phyloP scores from a whole-genome alignment of 768 basidiomycete species.

The Psilocybe cubensis region DNA sequence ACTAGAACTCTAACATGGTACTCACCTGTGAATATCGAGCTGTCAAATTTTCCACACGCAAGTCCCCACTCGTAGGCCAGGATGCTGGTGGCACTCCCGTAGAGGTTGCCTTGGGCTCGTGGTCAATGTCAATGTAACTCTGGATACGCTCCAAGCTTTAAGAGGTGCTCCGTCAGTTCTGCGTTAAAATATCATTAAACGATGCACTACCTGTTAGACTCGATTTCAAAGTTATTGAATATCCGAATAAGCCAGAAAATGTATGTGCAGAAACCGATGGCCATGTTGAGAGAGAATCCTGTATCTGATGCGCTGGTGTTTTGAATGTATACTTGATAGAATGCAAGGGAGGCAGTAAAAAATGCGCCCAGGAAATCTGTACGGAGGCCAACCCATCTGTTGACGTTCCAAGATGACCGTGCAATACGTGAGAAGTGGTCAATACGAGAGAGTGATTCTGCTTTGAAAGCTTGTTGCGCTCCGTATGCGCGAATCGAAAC shows the following conservation, averaged over 20 bases:
- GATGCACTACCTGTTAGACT: conserved; percentile 27
- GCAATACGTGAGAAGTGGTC: conserved; percentile 53
- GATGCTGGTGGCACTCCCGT: conserved; percentile 54
- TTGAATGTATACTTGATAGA: conserved; percentile 51
- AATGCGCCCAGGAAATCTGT: conserved; percentile 58
- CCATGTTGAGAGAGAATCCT: conserved; percentile 62
- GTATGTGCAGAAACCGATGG: conserved; percentile 56
- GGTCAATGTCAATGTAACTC: conserved; percentile 61
- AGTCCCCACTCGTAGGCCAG: conserved; percentile 59
- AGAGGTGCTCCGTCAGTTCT: not conserved
- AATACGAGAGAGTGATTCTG: conserved; percentile 48
- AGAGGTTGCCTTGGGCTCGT: conserved; percentile 46
- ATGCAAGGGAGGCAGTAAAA: conserved; percentile 57
- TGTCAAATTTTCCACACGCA: conserved; percentile 53
- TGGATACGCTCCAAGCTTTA: conserved; percentile 52
- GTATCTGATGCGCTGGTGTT: conserved; percentile 43
- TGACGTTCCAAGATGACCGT: conserved; percentile 50
- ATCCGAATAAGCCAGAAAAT: conserved; percentile 53
- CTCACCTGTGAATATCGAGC: conserved; percentile 47
- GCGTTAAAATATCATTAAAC: not conserved
- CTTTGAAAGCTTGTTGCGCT: conserved; percentile 49
- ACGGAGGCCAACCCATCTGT: conserved; percentile 49
- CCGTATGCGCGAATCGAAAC: conserved; percentile 67
- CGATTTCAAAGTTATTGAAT: conserved; percentile 46
- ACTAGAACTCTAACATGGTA: not conserved